These are phyloP conservation scores for Brassica napus DNA, from an alignment of 345 rosid species.

Conservation along the genomic window Da-Ae NC_063446.1:3768001-3768500, in stretches of 20 bases:
- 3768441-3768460: too few species aligned
- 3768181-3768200: background rate
- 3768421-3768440: too few species aligned
- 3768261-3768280: background rate
- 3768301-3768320: background rate
- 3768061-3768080: conserved; percentile 14
- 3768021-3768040: background rate
- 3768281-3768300: background rate
- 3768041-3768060: background rate
- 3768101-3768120: conserved; percentile 17
- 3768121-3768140: conserved; percentile 22
- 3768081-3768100: conserved; percentile 5
- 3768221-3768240: background rate
- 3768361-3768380: too few species aligned
- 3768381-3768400: too few species aligned
- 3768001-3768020: background rate
- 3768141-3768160: background rate
- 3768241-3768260: background rate
- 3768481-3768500: too few species aligned
- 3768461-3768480: too few species aligned
- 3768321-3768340: background rate
- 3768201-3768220: background rate
- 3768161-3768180: background rate
- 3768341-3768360: too few species aligned
- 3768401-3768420: too few species aligned